Percentiles rank a stretch among this genome's conserved stretches.
Conservation (phyloP, 2,329 filamentous ascomycete genomes). For the Anisogramma anomala region DNA sequence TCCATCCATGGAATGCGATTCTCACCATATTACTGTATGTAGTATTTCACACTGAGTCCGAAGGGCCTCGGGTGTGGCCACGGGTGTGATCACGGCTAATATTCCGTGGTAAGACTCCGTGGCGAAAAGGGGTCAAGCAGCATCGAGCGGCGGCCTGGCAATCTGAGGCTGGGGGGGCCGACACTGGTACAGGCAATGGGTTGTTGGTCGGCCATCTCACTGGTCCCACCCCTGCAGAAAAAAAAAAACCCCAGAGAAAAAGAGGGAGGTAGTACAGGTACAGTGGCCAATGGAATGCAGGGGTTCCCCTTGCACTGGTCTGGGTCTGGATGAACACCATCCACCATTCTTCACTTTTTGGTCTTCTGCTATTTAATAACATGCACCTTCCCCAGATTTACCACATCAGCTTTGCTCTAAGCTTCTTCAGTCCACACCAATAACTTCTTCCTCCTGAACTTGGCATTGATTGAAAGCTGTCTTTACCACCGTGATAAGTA, state of each 20-base stretch:
- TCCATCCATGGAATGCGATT: too few relatives aligned
- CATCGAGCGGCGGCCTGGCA: not conserved
- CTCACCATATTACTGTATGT: too few relatives aligned
- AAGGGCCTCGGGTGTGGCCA: too few relatives aligned
- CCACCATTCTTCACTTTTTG: too few relatives aligned
- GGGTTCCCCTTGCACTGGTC: not conserved
- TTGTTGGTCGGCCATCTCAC: too few relatives aligned
- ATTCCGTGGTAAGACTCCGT: not conserved
- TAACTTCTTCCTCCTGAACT: not conserved
- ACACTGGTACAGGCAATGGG: too few relatives aligned
- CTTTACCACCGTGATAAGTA: not conserved
- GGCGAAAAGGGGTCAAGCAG: not conserved
- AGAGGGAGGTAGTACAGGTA: not conserved
- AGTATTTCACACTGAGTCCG: too few relatives aligned
- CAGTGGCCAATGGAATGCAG: too few relatives aligned
- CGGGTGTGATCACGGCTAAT: not conserved
- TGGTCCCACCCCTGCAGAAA: too few relatives aligned
- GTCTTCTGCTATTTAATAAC: slow-evolving; percentile 5
- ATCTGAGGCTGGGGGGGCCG: not conserved
- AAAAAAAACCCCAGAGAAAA: too few relatives aligned
- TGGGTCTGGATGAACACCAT: not conserved
- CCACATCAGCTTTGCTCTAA: not conserved
- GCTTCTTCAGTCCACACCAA: too few relatives aligned
- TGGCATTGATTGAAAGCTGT: not conserved
- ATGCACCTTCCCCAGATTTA: slow-evolving; percentile 1